Percentiles rank a stretch among this genome's conserved stretches.
Conservation (phyloP, 306 rosid species). For the Phaseolus lunatus region DNA sequence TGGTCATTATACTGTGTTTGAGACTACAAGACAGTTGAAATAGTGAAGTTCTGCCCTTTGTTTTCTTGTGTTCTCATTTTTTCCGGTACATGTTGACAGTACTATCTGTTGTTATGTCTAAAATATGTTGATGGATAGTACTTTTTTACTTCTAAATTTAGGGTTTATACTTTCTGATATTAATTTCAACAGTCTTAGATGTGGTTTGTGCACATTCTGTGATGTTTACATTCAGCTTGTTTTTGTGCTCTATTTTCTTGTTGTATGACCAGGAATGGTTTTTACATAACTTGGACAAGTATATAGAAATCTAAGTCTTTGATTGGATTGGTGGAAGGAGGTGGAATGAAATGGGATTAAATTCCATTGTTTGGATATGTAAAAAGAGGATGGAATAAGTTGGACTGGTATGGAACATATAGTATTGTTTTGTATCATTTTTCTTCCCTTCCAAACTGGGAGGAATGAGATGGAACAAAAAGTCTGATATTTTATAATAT, state of each 20-base stretch:
- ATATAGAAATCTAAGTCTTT: neutral
- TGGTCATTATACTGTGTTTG: constrained; percentile 21
- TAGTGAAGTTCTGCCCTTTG: neutral
- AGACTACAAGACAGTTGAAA: neutral
- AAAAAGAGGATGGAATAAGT: neutral
- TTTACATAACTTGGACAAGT: neutral
- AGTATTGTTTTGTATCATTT: neutral
- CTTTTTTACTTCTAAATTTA: neutral
- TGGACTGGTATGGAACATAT: neutral
- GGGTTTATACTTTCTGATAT: neutral
- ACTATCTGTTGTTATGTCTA: neutral
- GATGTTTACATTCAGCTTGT: constrained; percentile 10
- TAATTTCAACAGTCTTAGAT: constrained; percentile 5
- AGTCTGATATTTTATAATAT: neutral
- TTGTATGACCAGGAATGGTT: neutral
- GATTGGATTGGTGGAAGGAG: neutral
- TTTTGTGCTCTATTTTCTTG: neutral
- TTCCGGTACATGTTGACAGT: neutral
- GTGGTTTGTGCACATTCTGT: constrained; percentile 11
- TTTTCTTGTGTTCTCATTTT: neutral
- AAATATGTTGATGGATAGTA: neutral
- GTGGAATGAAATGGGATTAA: neutral
- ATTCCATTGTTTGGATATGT: neutral
- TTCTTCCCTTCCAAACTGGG: neutral
- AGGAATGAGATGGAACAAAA: neutral